Base-by-base conservation (phyloP, 768 basidiomycete genomes). In the Boletus sp. region DNA sequence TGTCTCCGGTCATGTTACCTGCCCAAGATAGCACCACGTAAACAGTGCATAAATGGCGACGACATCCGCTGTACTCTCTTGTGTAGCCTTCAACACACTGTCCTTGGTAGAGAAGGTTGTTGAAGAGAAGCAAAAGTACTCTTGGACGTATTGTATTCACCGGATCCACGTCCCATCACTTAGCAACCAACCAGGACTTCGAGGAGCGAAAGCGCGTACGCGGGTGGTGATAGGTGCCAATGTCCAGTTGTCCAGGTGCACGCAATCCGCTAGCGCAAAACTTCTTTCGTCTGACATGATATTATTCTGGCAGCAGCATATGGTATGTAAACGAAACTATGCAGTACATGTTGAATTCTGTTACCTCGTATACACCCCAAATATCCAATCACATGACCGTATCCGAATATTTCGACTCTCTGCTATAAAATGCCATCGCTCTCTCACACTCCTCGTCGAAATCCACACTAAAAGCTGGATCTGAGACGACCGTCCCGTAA, bases 121-220 rank as follows among this genome's bases (percentile, higher is more conserved):
- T 91, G 81, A 78, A 77, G 79, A 82, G 83, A 65, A 74, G 56
- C 40, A 48, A 61, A 58, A 41, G 87, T 74, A 43, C 75, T 95
- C 64, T 96, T 68, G 95, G 94, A 90, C 88, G 80, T 62, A 74
- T 88, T 87, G 93, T 95, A 96, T 98, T 95, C 86, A 88, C 88
- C 90, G 80, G 74, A 73, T 47, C 63, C 64, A 56, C 65, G 41
- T 46, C 52, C 50, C 40, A 57, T 27, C 54, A 32, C 56, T 59
- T 56, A 43, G 62, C 69, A 82, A 86, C 83, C 83, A 69, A 62
- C 79, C 21, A 68, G 82, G 84, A 87, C 74, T 90, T 80, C 78
- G 53, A 60, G 60, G 59, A 55, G 60, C 17, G 29, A 35, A 23
- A 23, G 4, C 23, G 23, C 23, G 23, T 23, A 23, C 23, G 23